phyloP scores from a whole-genome alignment of 257 asterid species.

The Solanum rostratum region DNA sequence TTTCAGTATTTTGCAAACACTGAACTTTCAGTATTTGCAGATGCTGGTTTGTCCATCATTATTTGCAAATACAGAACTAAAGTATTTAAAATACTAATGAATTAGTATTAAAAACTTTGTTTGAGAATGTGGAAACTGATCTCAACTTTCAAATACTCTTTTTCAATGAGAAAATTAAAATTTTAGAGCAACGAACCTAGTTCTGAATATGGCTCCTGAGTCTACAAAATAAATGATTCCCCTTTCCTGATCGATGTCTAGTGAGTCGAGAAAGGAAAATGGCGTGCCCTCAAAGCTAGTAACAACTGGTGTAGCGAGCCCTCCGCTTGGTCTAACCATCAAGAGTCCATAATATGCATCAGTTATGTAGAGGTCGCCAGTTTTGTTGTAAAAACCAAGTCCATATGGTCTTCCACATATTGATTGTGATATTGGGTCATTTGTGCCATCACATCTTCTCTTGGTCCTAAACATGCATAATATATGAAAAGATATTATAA shows the following conservation, averaged over 20 bases:
- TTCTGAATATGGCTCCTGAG: background rate
- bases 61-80: too few species aligned
- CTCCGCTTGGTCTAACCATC: background rate
- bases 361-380: background rate
- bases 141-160: too few species aligned
- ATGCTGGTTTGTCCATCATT: too few species aligned
- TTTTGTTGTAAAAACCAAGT: background rate
- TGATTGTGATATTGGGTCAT: background rate
- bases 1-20: too few species aligned
- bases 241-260: background rate
- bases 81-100: too few species aligned
- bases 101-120: too few species aligned
- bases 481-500: too few species aligned
- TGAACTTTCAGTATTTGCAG: too few species aligned
- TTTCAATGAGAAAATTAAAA: too few species aligned
- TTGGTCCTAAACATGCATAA: background rate
- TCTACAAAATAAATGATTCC: background rate
- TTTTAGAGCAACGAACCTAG: background rate
- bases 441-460: background rate
- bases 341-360: background rate
- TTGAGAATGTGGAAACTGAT: too few species aligned
- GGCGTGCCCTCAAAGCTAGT: background rate
- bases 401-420: background rate
- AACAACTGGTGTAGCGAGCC: background rate
- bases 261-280: background rate